Conservation (phyloP, 1,284 basidiomycete species). For the Vanrija sp. region DNA sequence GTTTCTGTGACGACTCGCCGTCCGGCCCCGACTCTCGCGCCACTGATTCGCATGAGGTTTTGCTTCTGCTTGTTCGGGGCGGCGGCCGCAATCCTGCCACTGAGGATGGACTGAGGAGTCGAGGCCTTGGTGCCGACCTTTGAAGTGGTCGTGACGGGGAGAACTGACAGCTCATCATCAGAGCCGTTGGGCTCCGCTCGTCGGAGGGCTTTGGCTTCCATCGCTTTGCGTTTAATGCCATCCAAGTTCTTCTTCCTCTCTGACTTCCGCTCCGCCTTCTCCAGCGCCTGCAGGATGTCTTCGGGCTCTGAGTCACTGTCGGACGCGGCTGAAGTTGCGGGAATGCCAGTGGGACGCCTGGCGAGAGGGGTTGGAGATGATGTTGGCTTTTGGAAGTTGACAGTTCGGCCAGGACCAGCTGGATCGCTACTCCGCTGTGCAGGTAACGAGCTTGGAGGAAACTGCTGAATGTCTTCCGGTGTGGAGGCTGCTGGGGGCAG, state of each 20-base stretch:
- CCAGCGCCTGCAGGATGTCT: background rate
- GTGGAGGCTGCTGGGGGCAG: slow-evolving; percentile 14
- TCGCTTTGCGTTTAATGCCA: background rate
- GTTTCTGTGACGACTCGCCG: slow-evolving; percentile 25
- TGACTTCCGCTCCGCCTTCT: background rate
- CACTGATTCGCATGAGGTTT: slow-evolving; percentile 15
- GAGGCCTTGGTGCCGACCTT: background rate
- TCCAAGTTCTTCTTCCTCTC: background rate
- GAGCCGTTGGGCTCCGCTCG: background rate
- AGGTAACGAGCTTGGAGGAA: slow-evolving; percentile 28
- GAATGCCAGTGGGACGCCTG: background rate
- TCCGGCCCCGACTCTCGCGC: too few relatives aligned
- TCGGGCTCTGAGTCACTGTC: background rate
- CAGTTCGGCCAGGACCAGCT: background rate
- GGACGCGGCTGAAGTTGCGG: background rate
- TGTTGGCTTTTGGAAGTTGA: background rate
- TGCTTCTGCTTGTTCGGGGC: slow-evolving; percentile 22
- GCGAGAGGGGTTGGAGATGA: slow-evolving; percentile 17
- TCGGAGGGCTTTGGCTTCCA: background rate
- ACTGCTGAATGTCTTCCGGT: slow-evolving; percentile 30
- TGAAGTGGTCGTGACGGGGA: slow-evolving; percentile 4
- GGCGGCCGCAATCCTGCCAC: slow-evolving; percentile 1
- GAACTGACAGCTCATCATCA: slow-evolving; percentile 23
- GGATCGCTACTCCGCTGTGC: background rate
- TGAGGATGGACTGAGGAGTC: slow-evolving; percentile 25